Evolutionary conservation across 2,329 filamentous ascomycete species (phyloP).

Genomic region (Trichophyton verrucosum): DNA sequence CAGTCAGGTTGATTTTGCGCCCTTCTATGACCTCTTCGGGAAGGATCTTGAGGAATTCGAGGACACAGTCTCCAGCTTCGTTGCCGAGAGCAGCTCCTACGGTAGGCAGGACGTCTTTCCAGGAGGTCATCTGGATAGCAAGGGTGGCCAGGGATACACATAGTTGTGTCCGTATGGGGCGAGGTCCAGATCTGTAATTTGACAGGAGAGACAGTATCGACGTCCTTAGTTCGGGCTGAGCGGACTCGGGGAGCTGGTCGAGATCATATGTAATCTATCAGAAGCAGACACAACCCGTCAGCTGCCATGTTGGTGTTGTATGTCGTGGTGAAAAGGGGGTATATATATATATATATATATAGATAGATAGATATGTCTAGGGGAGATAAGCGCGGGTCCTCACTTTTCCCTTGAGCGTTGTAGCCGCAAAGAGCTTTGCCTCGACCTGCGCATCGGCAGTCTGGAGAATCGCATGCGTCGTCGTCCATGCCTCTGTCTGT

Average conservation of each 20-base stretch:
- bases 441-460: slow-evolving; percentile 62
- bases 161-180: slow-evolving; percentile 75
- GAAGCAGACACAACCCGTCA: slow-evolving; percentile 8
- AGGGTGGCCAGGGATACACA: slow-evolving; percentile 90
- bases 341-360: not conserved
- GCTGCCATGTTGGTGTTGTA: not conserved
- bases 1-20: slow-evolving; percentile 97
- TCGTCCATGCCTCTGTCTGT: slow-evolving; percentile 81
- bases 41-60: slow-evolving; percentile 92
- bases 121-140: slow-evolving; percentile 89
- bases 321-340: not conserved
- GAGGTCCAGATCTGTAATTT: slow-evolving; percentile 67
- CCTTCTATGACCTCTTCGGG: slow-evolving; percentile 98
- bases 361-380: not conserved
- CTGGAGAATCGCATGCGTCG: slow-evolving; percentile 75
- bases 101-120: slow-evolving; percentile 81
- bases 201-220: slow-evolving; percentile 74
- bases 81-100: slow-evolving; percentile 62
- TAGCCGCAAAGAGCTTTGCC: slow-evolving; percentile 88
- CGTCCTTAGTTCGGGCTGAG: slow-evolving; percentile 65
- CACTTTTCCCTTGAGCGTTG: slow-evolving; percentile 96
- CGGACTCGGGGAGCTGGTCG: slow-evolving; percentile 65
- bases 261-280: slow-evolving; percentile 89
- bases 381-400: slow-evolving; percentile 13
- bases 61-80: slow-evolving; percentile 68